Percentiles rank a stretch among this genome's conserved stretches.
These are phyloP conservation scores for Metschnikowia henanensis DNA, from an alignment of 805 yeast species.

Conservation along the genomic window DNA sequence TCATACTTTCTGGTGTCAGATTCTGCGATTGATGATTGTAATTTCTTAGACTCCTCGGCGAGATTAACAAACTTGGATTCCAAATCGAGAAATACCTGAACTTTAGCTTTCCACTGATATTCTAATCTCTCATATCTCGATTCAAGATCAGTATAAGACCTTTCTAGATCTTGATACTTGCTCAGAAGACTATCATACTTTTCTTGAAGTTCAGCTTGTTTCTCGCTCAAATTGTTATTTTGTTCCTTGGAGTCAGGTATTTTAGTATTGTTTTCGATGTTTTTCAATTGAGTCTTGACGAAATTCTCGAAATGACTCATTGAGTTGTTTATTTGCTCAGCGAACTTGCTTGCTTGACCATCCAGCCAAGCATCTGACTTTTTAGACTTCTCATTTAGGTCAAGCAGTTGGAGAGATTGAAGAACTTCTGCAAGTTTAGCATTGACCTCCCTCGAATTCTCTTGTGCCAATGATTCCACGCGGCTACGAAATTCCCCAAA, in stretches of 20 bases:
- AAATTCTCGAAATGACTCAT: conserved; percentile 2
- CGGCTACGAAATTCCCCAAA: conserved; percentile 11
- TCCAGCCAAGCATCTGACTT: neutral
- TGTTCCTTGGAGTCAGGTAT: neutral
- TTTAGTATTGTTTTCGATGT: neutral
- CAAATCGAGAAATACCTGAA: conserved; percentile 21
- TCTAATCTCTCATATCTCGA: conserved; percentile 35
- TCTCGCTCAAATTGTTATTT: neutral
- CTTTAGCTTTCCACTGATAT: conserved; percentile 25
- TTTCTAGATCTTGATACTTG: conserved; percentile 66
- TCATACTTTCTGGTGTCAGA: conserved; percentile 8
- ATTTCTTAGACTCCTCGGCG: conserved; percentile 15
- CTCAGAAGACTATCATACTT: conserved; percentile 42
- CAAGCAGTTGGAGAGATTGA: conserved; percentile 4
- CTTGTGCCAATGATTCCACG: conserved; percentile 9
- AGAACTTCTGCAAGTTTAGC: conserved; percentile 9
- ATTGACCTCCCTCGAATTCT: conserved; percentile 10
- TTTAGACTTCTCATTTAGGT: neutral
- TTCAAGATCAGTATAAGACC: conserved; percentile 69
- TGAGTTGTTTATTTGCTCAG: neutral
- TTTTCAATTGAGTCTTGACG: conserved; percentile 2
- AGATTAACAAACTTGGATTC: conserved; percentile 24
- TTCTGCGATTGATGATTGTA: conserved; percentile 6
- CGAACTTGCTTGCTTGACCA: neutral
- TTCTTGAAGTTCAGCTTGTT: conserved; percentile 2